phyloP scores from a whole-genome alignment of 2,329 filamentous ascomycete genomes.

The Tolypocladium ophioglossoides region DNA sequence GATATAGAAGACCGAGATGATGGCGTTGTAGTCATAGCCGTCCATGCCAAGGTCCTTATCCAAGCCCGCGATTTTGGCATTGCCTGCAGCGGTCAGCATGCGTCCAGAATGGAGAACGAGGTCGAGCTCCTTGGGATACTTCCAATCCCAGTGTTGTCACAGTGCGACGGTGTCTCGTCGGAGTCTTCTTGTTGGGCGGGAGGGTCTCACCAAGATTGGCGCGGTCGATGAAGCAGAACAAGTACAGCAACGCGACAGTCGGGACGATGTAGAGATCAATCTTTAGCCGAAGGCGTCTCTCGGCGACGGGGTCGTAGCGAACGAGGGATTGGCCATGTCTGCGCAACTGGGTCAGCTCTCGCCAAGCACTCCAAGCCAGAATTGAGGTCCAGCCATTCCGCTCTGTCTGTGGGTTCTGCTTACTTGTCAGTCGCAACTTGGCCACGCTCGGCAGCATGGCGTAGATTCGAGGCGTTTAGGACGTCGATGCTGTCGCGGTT shows the following conservation, averaged over 20 bases:
- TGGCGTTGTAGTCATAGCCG: slow-evolving; percentile 57
- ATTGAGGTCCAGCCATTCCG: background rate
- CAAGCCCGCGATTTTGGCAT: slow-evolving; percentile 55
- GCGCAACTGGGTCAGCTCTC: background rate
- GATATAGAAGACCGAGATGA: slow-evolving; percentile 61
- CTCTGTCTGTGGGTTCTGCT: background rate
- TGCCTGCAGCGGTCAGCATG: slow-evolving; percentile 33
- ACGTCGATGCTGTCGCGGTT: background rate
- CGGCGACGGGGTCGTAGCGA: slow-evolving; percentile 45
- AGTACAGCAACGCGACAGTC: slow-evolving; percentile 54
- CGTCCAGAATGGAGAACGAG: background rate
- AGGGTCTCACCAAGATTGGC: slow-evolving; percentile 52
- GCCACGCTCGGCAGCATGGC: slow-evolving; percentile 28
- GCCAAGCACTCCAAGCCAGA: background rate
- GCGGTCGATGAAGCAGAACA: slow-evolving; percentile 68
- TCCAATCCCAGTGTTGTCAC: background rate
- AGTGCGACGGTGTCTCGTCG: background rate
- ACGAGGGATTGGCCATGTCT: slow-evolving; percentile 40
- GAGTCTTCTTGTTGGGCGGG: too few relatives aligned
- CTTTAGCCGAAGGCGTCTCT: slow-evolving; percentile 48
- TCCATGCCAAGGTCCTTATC: slow-evolving; percentile 48
- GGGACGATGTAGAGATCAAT: slow-evolving; percentile 57
- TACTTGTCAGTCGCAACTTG: slow-evolving; percentile 36
- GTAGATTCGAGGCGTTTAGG: slow-evolving; percentile 1
- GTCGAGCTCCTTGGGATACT: background rate